Evolutionary conservation across 495 filamentous ascomycete genomes (phyloP).

Genomic region (Penicillium silybi): DNA sequence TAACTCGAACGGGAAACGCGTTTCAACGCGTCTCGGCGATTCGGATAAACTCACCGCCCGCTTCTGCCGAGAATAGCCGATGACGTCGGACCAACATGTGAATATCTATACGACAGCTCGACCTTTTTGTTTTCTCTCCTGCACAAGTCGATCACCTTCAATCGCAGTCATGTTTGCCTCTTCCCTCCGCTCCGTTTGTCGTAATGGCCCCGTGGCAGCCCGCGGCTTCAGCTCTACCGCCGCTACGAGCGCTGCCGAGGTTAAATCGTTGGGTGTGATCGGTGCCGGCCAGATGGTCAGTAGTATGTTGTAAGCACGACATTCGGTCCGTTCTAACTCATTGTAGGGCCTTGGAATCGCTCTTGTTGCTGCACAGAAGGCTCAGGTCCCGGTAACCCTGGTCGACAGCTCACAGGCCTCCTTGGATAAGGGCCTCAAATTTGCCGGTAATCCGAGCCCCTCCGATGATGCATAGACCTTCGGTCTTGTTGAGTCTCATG

Average conservation of each 20-base stretch:
- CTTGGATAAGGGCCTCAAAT: conserved; percentile 86
- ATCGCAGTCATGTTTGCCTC: conserved; percentile 32
- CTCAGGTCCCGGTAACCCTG: conserved; percentile 77
- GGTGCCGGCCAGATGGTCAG: conserved; percentile 95
- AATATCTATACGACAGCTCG: conserved; percentile 9
- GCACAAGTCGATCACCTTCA: neutral
- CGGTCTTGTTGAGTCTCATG: neutral
- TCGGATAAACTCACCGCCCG: conserved; percentile 29
- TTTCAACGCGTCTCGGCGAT: conserved; percentile 24
- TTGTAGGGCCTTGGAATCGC: conserved; percentile 90
- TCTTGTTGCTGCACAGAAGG: conserved; percentile 85
- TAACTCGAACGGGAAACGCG: conserved; percentile 32
- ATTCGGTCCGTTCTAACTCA: conserved; percentile 17
- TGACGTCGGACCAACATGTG: conserved; percentile 37
- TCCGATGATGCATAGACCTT: neutral
- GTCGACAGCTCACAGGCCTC: conserved; percentile 82
- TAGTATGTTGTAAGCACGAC: neutral
- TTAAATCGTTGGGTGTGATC: conserved; percentile 87
- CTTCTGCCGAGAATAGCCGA: conserved; percentile 42
- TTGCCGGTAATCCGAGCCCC: conserved; percentile 61
- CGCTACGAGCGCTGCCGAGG: conserved; percentile 57
- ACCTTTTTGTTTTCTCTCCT: conserved; percentile 6
- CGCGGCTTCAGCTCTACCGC: conserved; percentile 45
- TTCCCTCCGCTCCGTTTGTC: conserved; percentile 28
- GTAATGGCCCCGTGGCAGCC: conserved; percentile 30